Conservation (phyloP, 2,329 filamentous ascomycete species). For the Fusarium brevicatenulatum region DNA sequence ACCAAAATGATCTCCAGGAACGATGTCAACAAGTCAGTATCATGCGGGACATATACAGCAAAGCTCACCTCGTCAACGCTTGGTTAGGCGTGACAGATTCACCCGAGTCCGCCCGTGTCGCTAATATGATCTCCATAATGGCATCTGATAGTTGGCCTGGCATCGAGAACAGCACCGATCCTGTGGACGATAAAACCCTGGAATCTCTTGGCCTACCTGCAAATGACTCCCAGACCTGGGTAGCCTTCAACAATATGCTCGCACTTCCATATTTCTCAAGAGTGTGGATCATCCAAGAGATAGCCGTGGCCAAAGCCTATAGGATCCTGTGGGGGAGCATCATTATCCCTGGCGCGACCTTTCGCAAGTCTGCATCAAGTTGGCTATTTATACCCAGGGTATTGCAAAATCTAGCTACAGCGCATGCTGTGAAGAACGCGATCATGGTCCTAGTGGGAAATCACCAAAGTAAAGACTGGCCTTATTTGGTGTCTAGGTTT, state of each 20-base stretch:
- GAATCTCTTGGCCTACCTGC: background rate
- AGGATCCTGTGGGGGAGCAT: background rate
- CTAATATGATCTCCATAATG: background rate
- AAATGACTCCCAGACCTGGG: background rate
- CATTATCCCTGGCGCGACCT: background rate
- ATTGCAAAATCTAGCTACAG: accelerated
- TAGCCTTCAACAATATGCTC: background rate
- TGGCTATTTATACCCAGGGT: background rate
- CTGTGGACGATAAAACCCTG: background rate
- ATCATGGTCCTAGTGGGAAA: background rate
- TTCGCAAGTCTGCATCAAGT: accelerated
- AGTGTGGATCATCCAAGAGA: background rate
- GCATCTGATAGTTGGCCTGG: accelerated
- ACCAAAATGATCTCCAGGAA: background rate
- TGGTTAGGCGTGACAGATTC: background rate
- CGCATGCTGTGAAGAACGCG: background rate
- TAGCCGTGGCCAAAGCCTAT: background rate
- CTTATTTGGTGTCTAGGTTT: accelerated
- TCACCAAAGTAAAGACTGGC: background rate
- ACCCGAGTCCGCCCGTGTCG: background rate
- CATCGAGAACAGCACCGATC: accelerated
- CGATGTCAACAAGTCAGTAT: background rate
- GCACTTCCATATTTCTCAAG: background rate
- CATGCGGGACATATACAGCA: background rate
- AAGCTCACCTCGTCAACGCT: background rate